These are phyloP conservation scores for Exophiala alcalophila DNA, from an alignment of 2,329 filamentous ascomycete species.

Conservation along the genomic window DNA sequence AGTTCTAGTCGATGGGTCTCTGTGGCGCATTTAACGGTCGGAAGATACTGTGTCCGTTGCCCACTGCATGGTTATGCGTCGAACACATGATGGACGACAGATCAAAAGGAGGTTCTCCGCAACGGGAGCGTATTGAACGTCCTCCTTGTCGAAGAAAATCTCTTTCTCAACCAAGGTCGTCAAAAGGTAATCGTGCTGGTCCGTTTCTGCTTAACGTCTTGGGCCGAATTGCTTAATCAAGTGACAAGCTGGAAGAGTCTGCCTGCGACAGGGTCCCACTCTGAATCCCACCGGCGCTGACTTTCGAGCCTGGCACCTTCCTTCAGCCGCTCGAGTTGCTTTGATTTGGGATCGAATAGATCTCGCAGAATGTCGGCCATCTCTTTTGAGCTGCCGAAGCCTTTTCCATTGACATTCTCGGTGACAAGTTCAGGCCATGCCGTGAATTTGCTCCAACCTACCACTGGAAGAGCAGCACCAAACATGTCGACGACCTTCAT, in stretches of 20 bases:
- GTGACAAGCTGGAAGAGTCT: constrained; percentile 59
- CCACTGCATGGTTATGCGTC: too few relatives aligned
- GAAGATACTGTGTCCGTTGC: too few relatives aligned
- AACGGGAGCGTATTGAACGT: too few relatives aligned
- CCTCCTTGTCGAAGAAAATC: too few relatives aligned
- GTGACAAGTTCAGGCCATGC: constrained; percentile 88
- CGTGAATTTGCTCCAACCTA: constrained; percentile 79
- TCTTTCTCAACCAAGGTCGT: too few relatives aligned
- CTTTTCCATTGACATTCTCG: constrained; percentile 80
- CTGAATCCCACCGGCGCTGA: constrained; percentile 77
- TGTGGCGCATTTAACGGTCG: too few relatives aligned
- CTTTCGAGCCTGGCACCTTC: constrained; percentile 72
- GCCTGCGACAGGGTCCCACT: constrained; percentile 84
- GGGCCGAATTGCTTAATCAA: too few relatives aligned
- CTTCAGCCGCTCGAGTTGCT: constrained; percentile 60
- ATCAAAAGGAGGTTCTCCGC: too few relatives aligned
- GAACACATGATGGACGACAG: too few relatives aligned
- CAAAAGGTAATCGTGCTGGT: too few relatives aligned
- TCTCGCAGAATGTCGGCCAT: constrained; percentile 62
- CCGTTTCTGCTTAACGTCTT: too few relatives aligned
- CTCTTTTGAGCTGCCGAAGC: constrained; percentile 71
- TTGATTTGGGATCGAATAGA: constrained; percentile 57
- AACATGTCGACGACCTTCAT: constrained; percentile 99
- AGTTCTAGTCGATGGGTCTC: too few relatives aligned
- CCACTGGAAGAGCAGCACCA: constrained; percentile 84